These are phyloP conservation scores for Hansfordia pulvinata DNA, from an alignment of 2,329 filamentous ascomycete species.

Conservation along the genomic window DNA sequence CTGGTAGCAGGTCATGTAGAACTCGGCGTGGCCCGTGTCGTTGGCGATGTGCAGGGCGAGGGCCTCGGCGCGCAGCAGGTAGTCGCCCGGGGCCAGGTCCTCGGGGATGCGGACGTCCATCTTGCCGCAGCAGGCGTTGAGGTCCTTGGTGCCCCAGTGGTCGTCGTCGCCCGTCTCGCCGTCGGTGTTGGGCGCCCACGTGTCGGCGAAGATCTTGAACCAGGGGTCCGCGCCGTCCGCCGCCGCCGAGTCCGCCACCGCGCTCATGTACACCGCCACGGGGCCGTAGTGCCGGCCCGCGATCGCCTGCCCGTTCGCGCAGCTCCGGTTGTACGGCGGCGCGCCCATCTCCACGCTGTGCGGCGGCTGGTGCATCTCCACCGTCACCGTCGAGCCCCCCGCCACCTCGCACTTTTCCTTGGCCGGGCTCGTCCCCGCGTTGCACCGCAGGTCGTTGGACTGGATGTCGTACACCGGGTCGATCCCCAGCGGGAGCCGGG, in stretches of 20 bases:
- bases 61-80: conserved; percentile 27
- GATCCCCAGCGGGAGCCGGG: conserved; percentile 23
- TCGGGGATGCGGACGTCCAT: conserved; percentile 24
- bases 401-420: conserved; percentile 26
- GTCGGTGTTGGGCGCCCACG: conserved; percentile 21
- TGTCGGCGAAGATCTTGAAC: conserved; percentile 30
- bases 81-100: conserved; percentile 25
- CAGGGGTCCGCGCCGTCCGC: conserved; percentile 19
- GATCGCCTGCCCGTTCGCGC: conserved; percentile 25
- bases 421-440: conserved; percentile 20
- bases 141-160: conserved; percentile 29
- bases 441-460: conserved; percentile 26
- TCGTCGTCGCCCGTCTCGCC: conserved; percentile 25
- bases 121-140: conserved; percentile 24
- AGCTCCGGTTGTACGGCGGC: too few relatives aligned
- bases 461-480: conserved; percentile 23
- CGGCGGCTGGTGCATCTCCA: conserved; percentile 48
- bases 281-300: conserved; percentile 29
- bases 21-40: conserved; percentile 12
- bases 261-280: conserved; percentile 24
- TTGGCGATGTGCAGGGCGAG: conserved; percentile 27
- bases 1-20: conserved; percentile 18
- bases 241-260: conserved; percentile 22
- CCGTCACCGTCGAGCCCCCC: conserved; percentile 33
- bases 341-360: conserved; percentile 10